A percentile compares a stretch with the other conserved stretches of the same genome.
phyloP scores from a whole-genome alignment of 2,329 filamentous ascomycete species.

The Penicillium frequentans region DNA sequence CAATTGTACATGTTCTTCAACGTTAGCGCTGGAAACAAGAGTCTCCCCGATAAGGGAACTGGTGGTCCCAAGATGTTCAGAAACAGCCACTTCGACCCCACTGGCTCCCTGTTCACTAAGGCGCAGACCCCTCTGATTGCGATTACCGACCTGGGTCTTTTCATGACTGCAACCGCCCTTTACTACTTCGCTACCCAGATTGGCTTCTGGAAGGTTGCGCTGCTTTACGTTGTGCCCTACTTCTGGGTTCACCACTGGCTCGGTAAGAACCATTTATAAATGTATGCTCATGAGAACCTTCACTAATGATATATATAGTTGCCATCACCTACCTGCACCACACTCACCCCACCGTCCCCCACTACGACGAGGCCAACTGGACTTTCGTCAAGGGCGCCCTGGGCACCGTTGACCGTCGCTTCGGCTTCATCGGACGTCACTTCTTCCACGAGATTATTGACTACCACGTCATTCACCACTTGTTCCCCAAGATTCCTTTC shows the following conservation, averaged over 20 bases:
- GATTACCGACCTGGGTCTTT: conserved; percentile 61
- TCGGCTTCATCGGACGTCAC: conserved; percentile 62
- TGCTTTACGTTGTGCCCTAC: conserved; percentile 65
- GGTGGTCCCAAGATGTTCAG: conserved; percentile 17
- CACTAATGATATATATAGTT: conserved; percentile 42
- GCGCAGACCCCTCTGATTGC: conserved; percentile 58
- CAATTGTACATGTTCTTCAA: conserved; percentile 64
- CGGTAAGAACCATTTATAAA: conserved; percentile 45
- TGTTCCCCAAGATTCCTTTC: conserved; percentile 61
- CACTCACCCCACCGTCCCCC: conserved; percentile 58
- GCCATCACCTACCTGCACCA: conserved; percentile 76
- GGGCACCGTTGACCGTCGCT: conserved; percentile 63
- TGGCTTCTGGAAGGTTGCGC: conserved; percentile 57
- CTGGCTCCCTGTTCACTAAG: conserved; percentile 60
- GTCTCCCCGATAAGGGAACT: conserved; percentile 15
- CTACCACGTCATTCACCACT: conserved; percentile 62
- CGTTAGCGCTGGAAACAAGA: conserved; percentile 45
- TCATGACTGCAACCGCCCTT: conserved; percentile 50
- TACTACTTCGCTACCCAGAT: conserved; percentile 55
- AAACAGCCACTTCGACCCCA: conserved; percentile 59
- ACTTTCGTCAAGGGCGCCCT: conserved; percentile 62
- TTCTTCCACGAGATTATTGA: conserved; percentile 67
- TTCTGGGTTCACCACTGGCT: conserved; percentile 71
- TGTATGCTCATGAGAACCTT: neutral
- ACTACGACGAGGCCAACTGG: conserved; percentile 61